These are phyloP conservation scores for Aquilaria yunnanensis DNA, from an alignment of 345 rosid genomes.

Conservation along the genomic window DNA sequence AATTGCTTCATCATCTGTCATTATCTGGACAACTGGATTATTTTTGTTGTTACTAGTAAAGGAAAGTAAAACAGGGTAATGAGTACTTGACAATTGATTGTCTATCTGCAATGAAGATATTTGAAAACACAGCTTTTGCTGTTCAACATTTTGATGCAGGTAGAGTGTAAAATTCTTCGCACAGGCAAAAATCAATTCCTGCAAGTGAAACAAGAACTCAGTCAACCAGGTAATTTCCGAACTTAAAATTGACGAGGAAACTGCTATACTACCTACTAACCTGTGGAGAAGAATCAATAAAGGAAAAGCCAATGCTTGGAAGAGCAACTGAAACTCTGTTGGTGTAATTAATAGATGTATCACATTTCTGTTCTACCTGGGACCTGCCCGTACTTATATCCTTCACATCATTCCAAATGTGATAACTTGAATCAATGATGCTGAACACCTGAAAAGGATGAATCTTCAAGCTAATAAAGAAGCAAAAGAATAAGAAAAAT, in stretches of 20 bases:
- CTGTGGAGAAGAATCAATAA: slow-evolving; percentile 78
- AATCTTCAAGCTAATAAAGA: slow-evolving; percentile 11
- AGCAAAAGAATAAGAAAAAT: not conserved
- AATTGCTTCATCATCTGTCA: slow-evolving; percentile 31
- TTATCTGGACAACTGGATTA: slow-evolving; percentile 36
- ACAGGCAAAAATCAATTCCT: slow-evolving; percentile 90
- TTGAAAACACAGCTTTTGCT: slow-evolving; percentile 67
- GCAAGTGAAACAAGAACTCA: slow-evolving; percentile 21
- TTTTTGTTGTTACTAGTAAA: slow-evolving; percentile 50
- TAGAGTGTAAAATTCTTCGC: slow-evolving; percentile 55
- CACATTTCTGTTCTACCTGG: slow-evolving; percentile 38
- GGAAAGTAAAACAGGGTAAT: slow-evolving; percentile 83
- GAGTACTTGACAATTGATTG: slow-evolving; percentile 62
- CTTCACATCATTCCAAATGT: slow-evolving; percentile 43
- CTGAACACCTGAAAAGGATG: slow-evolving; percentile 56
- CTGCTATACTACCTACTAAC: slow-evolving; percentile 23
- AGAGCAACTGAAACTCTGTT: slow-evolving; percentile 61
- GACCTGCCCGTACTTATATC: slow-evolving; percentile 24
- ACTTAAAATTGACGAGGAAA: not conserved
- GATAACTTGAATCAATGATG: slow-evolving; percentile 76
- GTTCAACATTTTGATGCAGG: slow-evolving; percentile 71
- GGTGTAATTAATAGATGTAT: slow-evolving; percentile 40
- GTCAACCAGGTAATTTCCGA: slow-evolving; percentile 10
- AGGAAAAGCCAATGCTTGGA: slow-evolving; percentile 67
- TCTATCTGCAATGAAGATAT: slow-evolving; percentile 77